Conservation (phyloP, 139 green algal species). For the Chlorella sp. region DNA sequence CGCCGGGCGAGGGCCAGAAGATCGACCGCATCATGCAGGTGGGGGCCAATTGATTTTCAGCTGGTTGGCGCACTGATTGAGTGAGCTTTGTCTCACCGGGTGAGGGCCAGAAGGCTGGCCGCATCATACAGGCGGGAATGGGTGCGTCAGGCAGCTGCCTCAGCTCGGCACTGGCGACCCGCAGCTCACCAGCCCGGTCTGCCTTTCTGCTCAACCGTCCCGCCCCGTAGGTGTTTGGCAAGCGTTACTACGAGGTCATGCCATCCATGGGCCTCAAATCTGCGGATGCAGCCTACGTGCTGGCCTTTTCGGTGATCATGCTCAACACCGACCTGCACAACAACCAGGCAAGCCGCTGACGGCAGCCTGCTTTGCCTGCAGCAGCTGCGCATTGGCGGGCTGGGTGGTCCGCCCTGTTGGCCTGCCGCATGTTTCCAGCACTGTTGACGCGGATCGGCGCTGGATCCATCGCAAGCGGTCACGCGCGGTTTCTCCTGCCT, state of each 20-base stretch:
- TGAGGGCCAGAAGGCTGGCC: constrained; percentile 88
- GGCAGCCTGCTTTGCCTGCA: too few species aligned
- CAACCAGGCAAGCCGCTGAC: constrained; percentile 52
- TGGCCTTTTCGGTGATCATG: constrained; percentile 90
- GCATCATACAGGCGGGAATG: constrained; percentile 76
- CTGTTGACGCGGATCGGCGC: too few species aligned
- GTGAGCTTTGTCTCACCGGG: constrained; percentile 82
- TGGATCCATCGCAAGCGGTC: too few species aligned
- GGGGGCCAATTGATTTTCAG: background rate
- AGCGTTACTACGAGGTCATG: constrained; percentile 43
- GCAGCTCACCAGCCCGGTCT: too few species aligned
- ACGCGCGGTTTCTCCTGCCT: too few species aligned
- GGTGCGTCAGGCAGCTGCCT: too few species aligned
- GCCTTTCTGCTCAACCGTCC: too few species aligned
- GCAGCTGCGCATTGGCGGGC: too few species aligned
- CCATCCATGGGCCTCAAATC: constrained; percentile 48
- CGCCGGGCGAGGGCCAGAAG: constrained; percentile 89
- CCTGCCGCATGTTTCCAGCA: too few species aligned
- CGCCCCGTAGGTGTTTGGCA: constrained; percentile 58
- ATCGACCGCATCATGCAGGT: constrained; percentile 87
- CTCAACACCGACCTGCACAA: constrained; percentile 93
- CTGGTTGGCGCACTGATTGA: constrained; percentile 65
- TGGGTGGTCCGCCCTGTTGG: too few species aligned
- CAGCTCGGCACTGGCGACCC: too few species aligned
- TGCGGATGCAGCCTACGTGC: constrained; percentile 81